A percentile compares a stretch with the other conserved stretches of the same genome.
phyloP scores from a whole-genome alignment of 164 flowering plant genomes.

The Macadamia integrifolia region DNA sequence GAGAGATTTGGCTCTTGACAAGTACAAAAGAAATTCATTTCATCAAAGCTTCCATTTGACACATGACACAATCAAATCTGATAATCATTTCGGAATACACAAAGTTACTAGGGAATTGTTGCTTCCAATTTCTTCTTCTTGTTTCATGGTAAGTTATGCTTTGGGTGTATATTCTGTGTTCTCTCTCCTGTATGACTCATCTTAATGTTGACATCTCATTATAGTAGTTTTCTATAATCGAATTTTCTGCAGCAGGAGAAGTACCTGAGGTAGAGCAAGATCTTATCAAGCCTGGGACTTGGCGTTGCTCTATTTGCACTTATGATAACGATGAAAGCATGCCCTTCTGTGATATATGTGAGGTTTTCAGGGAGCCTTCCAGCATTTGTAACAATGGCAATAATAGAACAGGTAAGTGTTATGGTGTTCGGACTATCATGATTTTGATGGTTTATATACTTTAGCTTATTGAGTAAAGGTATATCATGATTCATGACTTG shows the following conservation, averaged over 20 bases:
- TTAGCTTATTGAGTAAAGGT: background rate
- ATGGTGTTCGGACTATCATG: background rate
- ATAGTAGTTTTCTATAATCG: background rate
- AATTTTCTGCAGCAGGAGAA: constrained; percentile 20
- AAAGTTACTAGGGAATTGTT: too few species aligned
- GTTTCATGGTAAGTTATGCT: too few species aligned
- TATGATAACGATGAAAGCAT: constrained; percentile 72
- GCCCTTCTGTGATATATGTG: constrained; percentile 86
- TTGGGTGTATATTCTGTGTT: too few species aligned
- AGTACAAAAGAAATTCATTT: too few species aligned
- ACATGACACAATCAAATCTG: too few species aligned
- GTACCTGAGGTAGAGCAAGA: constrained; percentile 26
- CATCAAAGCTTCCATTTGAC: too few species aligned
- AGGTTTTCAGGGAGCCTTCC: constrained; percentile 57
- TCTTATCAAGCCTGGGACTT: constrained; percentile 30
- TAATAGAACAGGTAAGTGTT: constrained; percentile 40
- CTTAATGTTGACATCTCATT: background rate
- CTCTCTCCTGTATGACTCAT: background rate
- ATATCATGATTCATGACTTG: background rate
- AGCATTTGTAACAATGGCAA: constrained; percentile 19
- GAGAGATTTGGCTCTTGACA: too few species aligned
- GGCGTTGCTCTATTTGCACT: constrained; percentile 90
- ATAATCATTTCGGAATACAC: too few species aligned
- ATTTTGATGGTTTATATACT: constrained; percentile 1
- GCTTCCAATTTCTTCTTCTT: too few species aligned